phyloP scores from a whole-genome alignment of 768 basidiomycete species.

The Boletus rubroflammeus region DNA sequence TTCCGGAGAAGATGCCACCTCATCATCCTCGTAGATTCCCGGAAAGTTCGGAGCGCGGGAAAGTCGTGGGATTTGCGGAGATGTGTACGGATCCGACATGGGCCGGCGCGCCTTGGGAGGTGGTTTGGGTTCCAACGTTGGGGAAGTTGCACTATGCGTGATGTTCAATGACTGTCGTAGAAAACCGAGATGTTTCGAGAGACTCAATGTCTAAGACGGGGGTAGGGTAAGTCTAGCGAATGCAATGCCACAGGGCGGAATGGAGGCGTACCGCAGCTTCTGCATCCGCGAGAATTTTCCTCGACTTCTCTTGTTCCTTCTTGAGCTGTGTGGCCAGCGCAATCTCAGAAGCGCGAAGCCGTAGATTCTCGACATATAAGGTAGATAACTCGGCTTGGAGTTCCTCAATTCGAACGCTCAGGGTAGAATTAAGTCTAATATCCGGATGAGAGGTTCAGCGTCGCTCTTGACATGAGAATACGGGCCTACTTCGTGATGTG shows the following conservation, averaged over 20 bases:
- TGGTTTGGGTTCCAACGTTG: slow-evolving; percentile 37
- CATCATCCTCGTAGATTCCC: slow-evolving; percentile 66
- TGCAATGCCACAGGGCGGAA: slow-evolving; percentile 14
- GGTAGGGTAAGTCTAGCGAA: slow-evolving; percentile 6
- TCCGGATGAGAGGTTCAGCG: slow-evolving; percentile 6
- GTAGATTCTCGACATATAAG: slow-evolving; percentile 80
- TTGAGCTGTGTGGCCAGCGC: slow-evolving; percentile 72
- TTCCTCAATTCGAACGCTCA: slow-evolving; percentile 81
- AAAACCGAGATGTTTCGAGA: slow-evolving; percentile 62
- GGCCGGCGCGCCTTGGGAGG: slow-evolving; percentile 52
- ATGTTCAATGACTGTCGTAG: slow-evolving; percentile 63
- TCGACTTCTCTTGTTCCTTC: slow-evolving; percentile 74
- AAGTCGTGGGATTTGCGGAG: slow-evolving; percentile 52
- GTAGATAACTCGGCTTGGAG: slow-evolving; percentile 78
- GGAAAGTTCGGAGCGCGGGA: slow-evolving; percentile 66
- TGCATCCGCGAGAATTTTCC: slow-evolving; percentile 66
- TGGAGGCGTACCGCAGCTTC: slow-evolving; percentile 62
- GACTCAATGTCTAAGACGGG: slow-evolving; percentile 44
- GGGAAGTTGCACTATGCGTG: slow-evolving; percentile 32
- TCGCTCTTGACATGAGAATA: slow-evolving; percentile 1
- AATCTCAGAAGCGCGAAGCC: slow-evolving; percentile 77
- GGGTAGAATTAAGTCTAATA: slow-evolving; percentile 74
- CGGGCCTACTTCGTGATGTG: slow-evolving; percentile 78
- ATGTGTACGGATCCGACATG: slow-evolving; percentile 37
- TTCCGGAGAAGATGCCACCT: slow-evolving; percentile 41